Conservation (phyloP, 768 basidiomycete species). For the Boletus sp. region DNA sequence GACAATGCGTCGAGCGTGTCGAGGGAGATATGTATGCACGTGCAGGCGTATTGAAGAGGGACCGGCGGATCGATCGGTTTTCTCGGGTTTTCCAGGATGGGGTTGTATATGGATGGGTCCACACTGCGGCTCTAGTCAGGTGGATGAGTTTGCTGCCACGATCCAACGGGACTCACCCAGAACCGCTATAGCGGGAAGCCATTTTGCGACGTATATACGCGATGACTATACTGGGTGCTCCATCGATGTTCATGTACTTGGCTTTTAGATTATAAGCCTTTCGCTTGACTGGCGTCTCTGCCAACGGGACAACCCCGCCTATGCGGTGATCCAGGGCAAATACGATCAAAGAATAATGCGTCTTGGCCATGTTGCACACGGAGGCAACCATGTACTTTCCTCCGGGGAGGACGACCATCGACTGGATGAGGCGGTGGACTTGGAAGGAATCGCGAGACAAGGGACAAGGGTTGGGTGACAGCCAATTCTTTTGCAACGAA, state of each 20-base stretch:
- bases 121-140: conserved; percentile 20
- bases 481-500: conserved; percentile 61
- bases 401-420: conserved; percentile 61
- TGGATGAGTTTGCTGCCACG: not conserved
- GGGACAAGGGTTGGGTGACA: conserved; percentile 36
- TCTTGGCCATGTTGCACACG: conserved; percentile 41
- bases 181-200: conserved; percentile 10
- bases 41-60: conserved; percentile 43
- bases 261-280: conserved; percentile 60
- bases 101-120: conserved; percentile 31
- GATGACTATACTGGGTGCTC: conserved; percentile 52
- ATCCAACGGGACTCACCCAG: conserved; percentile 13
- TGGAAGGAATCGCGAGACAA: conserved; percentile 24
- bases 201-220: conserved; percentile 45
- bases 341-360: conserved; percentile 49
- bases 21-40: conserved; percentile 42
- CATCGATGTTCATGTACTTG: conserved; percentile 49
- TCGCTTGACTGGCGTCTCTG: conserved; percentile 44
- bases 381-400: conserved; percentile 68
- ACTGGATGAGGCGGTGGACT: conserved; percentile 37
- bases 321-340: conserved; percentile 54
- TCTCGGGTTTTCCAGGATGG: conserved; percentile 31
- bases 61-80: conserved; percentile 41
- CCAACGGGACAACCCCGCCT: conserved; percentile 42
- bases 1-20: conserved; percentile 42